Evolutionary conservation across 2,329 filamentous ascomycete genomes (phyloP), one percentile per base, ranked within the genome.

Genomic region (Diaporthe citrichinensis): DNA sequence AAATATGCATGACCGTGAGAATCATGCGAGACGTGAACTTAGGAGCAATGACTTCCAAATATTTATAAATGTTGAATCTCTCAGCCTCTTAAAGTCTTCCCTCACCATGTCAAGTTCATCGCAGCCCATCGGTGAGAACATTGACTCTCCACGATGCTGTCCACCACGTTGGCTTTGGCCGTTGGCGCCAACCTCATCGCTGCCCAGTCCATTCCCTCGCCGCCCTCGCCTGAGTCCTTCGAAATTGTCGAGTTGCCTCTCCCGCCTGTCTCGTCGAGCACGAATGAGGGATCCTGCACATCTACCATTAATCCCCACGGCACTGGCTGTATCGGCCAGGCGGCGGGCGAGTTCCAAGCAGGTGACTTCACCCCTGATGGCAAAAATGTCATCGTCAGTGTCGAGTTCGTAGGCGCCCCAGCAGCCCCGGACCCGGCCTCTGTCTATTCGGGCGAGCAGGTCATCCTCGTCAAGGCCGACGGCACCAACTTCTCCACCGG

Each of bases 381-480:
- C n/a, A 82, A 84, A 0, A 86, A 88, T 76, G 81, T 88, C 9
- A 76, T 85, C 17, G 84, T 81, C 25, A 82, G 72, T 4, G 81
- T 86, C 10, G 82, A 81, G 12, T 88, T 87, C 69, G 80, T 81
- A 8, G 87, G 87, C 3, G 86, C 87, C 3, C 84, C 86, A 1
- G 80, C 80, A 0, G 78, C 81, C 6, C 85, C 84, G 1, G 81
- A 86, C 74, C 79, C 84, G 0, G 82, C 81, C 7, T 86, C 84
- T 75, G 84, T 87, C 65, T 88, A 85, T 76, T 78, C 71, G 1
- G 86, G 86, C 4, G 75, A 79, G 15, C 86, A 88, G 59, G 68
- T 88, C 6, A 82, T 88, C 51, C 76, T 88, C 6, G 80, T 88
- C 77, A 87, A 86, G 76, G 77, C 83, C 0, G 84, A 88, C 72